Percentiles rank a stretch among this genome's conserved stretches.
Evolutionary conservation across 768 basidiomycete genomes (phyloP).

Genomic region (Pleurotus ostreatus): DNA sequence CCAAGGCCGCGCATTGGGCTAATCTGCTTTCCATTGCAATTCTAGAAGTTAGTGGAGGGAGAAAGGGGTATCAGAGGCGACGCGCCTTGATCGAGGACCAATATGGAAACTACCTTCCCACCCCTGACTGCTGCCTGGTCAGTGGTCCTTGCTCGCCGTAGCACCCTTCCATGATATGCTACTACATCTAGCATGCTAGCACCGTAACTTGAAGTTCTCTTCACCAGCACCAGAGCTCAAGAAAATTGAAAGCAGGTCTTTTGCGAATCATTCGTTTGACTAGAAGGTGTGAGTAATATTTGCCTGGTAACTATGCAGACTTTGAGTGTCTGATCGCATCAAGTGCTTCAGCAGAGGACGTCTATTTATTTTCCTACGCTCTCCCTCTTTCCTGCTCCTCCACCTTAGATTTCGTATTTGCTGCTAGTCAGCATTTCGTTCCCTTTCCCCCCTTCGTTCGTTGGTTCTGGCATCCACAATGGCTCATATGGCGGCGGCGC

Average conservation of each 20-base stretch:
- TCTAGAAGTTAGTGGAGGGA: not conserved
- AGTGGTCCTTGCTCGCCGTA: too few relatives aligned
- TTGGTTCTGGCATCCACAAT: slow-evolving; percentile 21
- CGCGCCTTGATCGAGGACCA: too few relatives aligned
- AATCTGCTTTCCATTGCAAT: slow-evolving; percentile 62
- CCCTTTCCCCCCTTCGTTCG: slow-evolving; percentile 10
- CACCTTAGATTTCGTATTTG: slow-evolving; percentile 4
- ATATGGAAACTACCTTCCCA: too few relatives aligned
- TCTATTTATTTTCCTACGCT: slow-evolving; percentile 11
- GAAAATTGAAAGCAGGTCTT: too few relatives aligned
- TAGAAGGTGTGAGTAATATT: not conserved
- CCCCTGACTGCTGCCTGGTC: too few relatives aligned
- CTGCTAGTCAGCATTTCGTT: slow-evolving; percentile 5
- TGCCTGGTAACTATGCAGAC: too few relatives aligned
- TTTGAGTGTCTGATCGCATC: slow-evolving; percentile 3
- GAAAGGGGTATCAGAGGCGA: too few relatives aligned
- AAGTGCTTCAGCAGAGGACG: not conserved
- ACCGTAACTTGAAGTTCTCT: too few relatives aligned
- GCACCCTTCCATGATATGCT: too few relatives aligned
- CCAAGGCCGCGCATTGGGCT: slow-evolving; percentile 54
- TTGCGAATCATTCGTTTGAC: too few relatives aligned
- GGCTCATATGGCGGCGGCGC: slow-evolving; percentile 37
- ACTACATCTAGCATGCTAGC: too few relatives aligned
- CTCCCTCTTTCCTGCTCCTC: slow-evolving; percentile 6
- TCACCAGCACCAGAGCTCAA: too few relatives aligned